Percentiles rank a stretch among this genome's conserved stretches.
Conservation (phyloP, 108 stramenopile species). For the Stephanodiscus minutulus region DNA sequence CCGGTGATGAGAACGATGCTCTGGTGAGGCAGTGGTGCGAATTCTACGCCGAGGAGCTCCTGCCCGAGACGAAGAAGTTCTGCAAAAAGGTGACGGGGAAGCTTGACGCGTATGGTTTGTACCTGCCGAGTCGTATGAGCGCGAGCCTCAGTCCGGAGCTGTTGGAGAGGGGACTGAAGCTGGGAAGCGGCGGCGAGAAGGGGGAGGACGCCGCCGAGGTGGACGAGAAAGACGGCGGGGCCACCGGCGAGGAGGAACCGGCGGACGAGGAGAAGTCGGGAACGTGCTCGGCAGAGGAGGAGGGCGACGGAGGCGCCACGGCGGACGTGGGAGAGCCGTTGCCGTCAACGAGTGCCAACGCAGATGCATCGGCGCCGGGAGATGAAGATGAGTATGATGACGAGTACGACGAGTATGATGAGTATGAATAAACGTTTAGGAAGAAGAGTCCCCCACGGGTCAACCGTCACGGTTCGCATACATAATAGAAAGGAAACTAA, state of each 20-base stretch:
- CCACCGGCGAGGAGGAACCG: slow-evolving; percentile 23
- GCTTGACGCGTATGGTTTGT: slow-evolving; percentile 84
- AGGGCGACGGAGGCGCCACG: slow-evolving; percentile 33
- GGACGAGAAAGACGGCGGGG: slow-evolving; percentile 30
- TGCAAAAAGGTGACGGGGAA: slow-evolving; percentile 81
- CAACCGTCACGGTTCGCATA: not conserved
- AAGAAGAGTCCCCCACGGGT: not conserved
- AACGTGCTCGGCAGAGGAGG: slow-evolving; percentile 25
- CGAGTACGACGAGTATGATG: slow-evolving; percentile 55
- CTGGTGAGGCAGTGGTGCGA: slow-evolving; percentile 83
- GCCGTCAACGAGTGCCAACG: slow-evolving; percentile 38
- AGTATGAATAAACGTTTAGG: slow-evolving; percentile 33
- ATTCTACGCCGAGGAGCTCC: slow-evolving; percentile 80
- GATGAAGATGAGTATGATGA: slow-evolving; percentile 49
- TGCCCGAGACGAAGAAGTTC: slow-evolving; percentile 82
- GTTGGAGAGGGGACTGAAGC: slow-evolving; percentile 76
- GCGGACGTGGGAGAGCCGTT: slow-evolving; percentile 29
- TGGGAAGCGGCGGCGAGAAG: slow-evolving; percentile 47
- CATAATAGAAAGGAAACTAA: not conserved
- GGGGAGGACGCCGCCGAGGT: slow-evolving; percentile 36
- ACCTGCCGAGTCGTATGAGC: slow-evolving; percentile 85
- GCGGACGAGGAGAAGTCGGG: slow-evolving; percentile 41
- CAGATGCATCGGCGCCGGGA: not conserved
- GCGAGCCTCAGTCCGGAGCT: slow-evolving; percentile 70
- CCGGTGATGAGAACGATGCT: slow-evolving; percentile 61